Percentiles rank a stretch among this genome's conserved stretches.
Evolutionary conservation across 345 rosid species (phyloP).

Genomic region (Gossypium longicalyx): DNA sequence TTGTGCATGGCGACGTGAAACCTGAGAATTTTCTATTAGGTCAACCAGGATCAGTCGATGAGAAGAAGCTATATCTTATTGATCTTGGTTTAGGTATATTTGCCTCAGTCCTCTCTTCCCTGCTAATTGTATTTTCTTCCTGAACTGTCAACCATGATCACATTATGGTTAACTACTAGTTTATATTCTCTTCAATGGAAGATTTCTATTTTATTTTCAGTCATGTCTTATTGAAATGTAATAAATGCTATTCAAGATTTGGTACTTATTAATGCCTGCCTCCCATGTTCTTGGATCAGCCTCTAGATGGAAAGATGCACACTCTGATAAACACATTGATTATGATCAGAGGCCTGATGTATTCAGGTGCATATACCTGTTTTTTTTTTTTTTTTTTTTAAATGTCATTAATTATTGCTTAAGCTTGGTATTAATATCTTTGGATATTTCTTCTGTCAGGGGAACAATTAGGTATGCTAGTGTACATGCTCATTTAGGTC

Average conservation of each 20-base stretch:
- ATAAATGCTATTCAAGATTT: background rate
- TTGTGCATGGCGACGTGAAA: slow-evolving; percentile 94
- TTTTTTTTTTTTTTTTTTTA: slow-evolving; percentile 7
- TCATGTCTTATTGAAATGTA: background rate
- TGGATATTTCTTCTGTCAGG: slow-evolving; percentile 39
- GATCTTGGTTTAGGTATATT: slow-evolving; percentile 90
- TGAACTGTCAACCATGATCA: background rate
- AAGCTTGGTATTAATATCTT: slow-evolving; percentile 14
- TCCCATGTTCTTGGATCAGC: slow-evolving; percentile 42
- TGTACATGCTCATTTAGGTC: slow-evolving; percentile 94
- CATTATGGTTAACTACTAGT: background rate
- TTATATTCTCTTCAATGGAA: background rate
- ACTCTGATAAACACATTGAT: slow-evolving; percentile 83
- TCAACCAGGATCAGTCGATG: slow-evolving; percentile 76
- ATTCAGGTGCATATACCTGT: slow-evolving; percentile 50
- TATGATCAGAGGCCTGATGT: slow-evolving; percentile 97
- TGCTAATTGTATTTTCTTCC: background rate
- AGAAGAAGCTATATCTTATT: slow-evolving; percentile 80
- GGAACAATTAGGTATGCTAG: slow-evolving; percentile 96
- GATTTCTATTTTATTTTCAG: slow-evolving; percentile 16
- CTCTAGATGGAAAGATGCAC: slow-evolving; percentile 76
- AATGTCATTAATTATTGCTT: background rate
- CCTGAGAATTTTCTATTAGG: slow-evolving; percentile 93
- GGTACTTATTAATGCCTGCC: slow-evolving; percentile 2
- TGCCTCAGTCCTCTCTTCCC: slow-evolving; percentile 1